Percentiles rank a stretch among this genome's conserved stretches.
phyloP scores from a whole-genome alignment of 306 rosid genomes.

The Adenanthera pavonina region DNA sequence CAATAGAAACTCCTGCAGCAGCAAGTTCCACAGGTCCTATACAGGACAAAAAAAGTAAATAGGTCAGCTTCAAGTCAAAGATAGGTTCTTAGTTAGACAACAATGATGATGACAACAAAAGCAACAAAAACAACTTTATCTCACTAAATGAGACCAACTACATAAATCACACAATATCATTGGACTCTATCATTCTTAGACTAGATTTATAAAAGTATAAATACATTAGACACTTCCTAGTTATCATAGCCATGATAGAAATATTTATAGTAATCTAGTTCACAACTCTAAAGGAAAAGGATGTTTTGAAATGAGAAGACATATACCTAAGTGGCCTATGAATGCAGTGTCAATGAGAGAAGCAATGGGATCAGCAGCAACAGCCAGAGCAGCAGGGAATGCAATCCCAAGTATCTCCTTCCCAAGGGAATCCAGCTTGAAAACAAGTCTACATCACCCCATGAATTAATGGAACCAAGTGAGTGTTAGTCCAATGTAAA shows the following conservation, averaged over 20 bases:
- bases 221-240: no score
- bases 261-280: not conserved
- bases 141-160: no score
- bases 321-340: conserved; percentile 81
- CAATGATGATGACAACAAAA: no score
- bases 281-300: not conserved
- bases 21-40: conserved; percentile 92
- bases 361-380: conserved; percentile 97
- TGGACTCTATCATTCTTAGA: no score
- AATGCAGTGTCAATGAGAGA: conserved; percentile 92
- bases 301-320: not conserved
- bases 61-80: not conserved
- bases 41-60: not conserved
- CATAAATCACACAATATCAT: no score
- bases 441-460: conserved; percentile 57
- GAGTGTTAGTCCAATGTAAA: not conserved
- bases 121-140: no score
- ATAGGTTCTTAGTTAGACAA: no score
- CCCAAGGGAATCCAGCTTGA: conserved; percentile 72
- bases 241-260: not conserved
- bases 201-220: no score
- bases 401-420: conserved; percentile 80
- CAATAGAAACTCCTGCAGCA: conserved; percentile 89
- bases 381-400: conserved; percentile 84
- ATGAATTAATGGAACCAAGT: not conserved